Base-by-base conservation (phyloP, 345 rosid genomes). In the Gynandropsis gynandra region DNA sequence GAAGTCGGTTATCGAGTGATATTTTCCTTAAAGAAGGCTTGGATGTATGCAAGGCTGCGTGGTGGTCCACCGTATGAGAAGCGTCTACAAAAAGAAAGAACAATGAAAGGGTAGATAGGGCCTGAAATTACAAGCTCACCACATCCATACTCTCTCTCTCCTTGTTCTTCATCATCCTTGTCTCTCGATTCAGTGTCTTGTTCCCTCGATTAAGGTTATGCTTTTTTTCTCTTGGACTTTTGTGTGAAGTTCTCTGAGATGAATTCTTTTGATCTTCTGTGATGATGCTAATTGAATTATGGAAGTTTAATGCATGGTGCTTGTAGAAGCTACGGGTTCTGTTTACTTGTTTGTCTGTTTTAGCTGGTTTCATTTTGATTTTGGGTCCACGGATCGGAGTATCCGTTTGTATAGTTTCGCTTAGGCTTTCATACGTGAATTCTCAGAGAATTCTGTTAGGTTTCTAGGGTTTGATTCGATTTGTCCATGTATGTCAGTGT, bases 131-230 rank as follows among this genome's bases (percentile, higher is more conserved):
- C 38, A 32, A 37, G 3, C 58, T 32, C 56, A 42, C 52, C 52
- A 50, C 50, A 56, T 66, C 61, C 70, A 53, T 66, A 44, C 37
- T 51, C 54, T 51, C 54, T 51, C 54, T 64, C 62, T 42, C 38
- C 45, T 10, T 36, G 46, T 1, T 49, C 24, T 4, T 50, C 52
- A 15, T 1, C 9, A 46, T n/a, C 4, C 38, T 24, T 37, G 36
- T 5, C 33, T 13, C 27, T 29, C 41, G 52, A 53, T 66, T 47
- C 42, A 52, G 34, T 43, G 61, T 42, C 35, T 42, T 57, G 47
- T 62, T 42, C 7, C 29, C 17, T 59, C 71, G 52, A 36, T 14
- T 54, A 12, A n/a, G 61, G 71, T 66, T 47, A 66, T 56, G 2
- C 4, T 4, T 4, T 1, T 19, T 51, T 0, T 29, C 13, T 4